These are phyloP conservation scores for Stachybotrys echinatus DNA, from an alignment of 2,329 filamentous ascomycete genomes.

Conservation along the genomic window DNA sequence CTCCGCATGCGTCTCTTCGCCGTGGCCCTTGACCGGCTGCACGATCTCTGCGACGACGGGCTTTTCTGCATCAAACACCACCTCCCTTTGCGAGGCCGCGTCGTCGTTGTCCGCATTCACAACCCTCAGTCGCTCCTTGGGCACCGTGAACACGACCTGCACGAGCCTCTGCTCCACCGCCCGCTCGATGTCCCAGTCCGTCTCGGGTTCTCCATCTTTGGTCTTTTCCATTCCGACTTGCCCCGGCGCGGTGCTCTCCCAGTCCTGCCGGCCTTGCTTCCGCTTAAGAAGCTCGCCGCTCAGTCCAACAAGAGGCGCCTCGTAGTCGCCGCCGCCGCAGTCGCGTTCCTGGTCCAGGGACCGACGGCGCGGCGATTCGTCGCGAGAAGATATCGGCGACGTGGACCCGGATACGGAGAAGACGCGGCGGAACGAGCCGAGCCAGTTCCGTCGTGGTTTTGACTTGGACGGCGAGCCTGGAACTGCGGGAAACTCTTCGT, in stretches of 20 bases:
- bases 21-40: constrained; percentile 9
- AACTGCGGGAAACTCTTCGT: constrained; percentile 25
- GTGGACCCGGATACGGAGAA: constrained; percentile 42
- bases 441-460: constrained; percentile 55
- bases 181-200: constrained; percentile 73
- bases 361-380: constrained; percentile 22
- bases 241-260: constrained; percentile 29
- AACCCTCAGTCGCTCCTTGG: constrained; percentile 78
- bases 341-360: constrained; percentile 25
- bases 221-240: neutral
- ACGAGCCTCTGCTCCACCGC: constrained; percentile 67
- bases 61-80: constrained; percentile 34
- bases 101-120: constrained; percentile 68
- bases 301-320: constrained; percentile 36
- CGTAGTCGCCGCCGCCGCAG: constrained; percentile 39
- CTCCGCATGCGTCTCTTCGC: constrained; percentile 2
- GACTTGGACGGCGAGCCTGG: constrained; percentile 53
- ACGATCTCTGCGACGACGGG: constrained; percentile 4
- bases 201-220: constrained; percentile 37
- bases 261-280: constrained; percentile 51
- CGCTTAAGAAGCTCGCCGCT: constrained; percentile 45
- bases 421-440: constrained; percentile 63
- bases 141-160: constrained; percentile 90
- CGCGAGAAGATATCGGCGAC: constrained; percentile 17
- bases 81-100: constrained; percentile 27